Conservation (phyloP, 352 stramenopile genomes). For the Peronospora belbahrii region DNA sequence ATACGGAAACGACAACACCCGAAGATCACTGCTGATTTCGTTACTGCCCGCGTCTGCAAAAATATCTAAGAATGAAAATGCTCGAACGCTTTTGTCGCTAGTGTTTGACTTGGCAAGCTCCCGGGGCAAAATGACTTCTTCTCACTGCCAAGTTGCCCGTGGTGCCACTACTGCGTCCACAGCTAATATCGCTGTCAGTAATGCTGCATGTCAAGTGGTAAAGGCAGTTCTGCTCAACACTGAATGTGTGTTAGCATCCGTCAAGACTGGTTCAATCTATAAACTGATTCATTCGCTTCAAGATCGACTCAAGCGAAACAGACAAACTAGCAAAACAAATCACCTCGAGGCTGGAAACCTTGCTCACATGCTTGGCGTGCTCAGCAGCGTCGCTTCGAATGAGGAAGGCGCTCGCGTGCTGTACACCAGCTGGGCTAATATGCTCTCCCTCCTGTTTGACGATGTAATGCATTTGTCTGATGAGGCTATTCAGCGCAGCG, state of each 20-base stretch:
- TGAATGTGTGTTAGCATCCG: conserved; percentile 39
- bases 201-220: conserved; percentile 35
- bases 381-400: conserved; percentile 30
- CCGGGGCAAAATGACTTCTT: conserved; percentile 10
- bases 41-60: conserved; percentile 2
- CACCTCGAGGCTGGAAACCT: conserved; percentile 28
- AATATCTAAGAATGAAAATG: conserved; percentile 4
- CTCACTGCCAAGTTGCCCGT: conserved; percentile 1
- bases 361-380: conserved; percentile 36
- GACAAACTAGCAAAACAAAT: conserved; percentile 33
- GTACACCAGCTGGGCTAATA: conserved; percentile 23
- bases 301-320: conserved; percentile 25
- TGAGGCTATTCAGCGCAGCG: conserved; percentile 18
- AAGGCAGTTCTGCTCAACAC: conserved; percentile 37
- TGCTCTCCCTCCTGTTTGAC: conserved; percentile 33
- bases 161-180: background rate
- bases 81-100: conserved; percentile 14
- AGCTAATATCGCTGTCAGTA: conserved; percentile 21
- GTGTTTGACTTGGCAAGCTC: conserved; percentile 19
- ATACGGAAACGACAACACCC: conserved; percentile 33
- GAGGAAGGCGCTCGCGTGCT: conserved; percentile 43
- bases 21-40: conserved; percentile 26
- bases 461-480: conserved; percentile 38
- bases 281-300: conserved; percentile 33
- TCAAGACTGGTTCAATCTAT: conserved; percentile 37